Evolutionary conservation across 495 filamentous ascomycete species (phyloP).

Genomic region (Neurospora sp.): DNA sequence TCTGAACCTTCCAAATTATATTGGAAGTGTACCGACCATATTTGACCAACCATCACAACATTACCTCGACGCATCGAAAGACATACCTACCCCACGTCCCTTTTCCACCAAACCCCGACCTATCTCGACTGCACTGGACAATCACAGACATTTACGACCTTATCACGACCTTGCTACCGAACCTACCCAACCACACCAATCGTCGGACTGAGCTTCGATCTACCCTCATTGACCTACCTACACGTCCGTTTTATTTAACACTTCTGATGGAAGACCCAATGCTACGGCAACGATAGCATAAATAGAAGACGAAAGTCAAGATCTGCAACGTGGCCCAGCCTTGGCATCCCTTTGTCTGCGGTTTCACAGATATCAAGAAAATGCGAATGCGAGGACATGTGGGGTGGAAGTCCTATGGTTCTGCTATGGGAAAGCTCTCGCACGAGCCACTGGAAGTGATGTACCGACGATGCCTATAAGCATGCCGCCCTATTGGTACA

Average conservation of each 20-base stretch:
- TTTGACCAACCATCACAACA: not conserved
- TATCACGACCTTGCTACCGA: not conserved
- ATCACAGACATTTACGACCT: not conserved
- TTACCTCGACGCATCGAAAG: not conserved
- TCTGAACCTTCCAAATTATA: not conserved
- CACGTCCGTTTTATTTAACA: not conserved
- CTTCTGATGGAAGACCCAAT: not conserved
- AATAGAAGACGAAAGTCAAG: not conserved
- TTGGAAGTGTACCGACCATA: not conserved
- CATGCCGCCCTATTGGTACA: not conserved
- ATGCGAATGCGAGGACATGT: not conserved
- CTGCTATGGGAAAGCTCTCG: not conserved
- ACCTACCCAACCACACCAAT: not conserved
- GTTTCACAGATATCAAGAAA: not conserved
- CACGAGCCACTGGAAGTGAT: not conserved
- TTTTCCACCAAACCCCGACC: not conserved
- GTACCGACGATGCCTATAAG: not conserved
- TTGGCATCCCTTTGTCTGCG: not conserved
- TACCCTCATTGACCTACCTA: not conserved
- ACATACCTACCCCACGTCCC: not conserved
- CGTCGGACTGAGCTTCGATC: not conserved
- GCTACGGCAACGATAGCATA: not conserved
- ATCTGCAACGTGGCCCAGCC: not conserved
- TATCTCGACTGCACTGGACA: not conserved
- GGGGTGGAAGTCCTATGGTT: not conserved